Percentiles rank a stretch among this genome's conserved stretches.
Evolutionary conservation across 176 grass and related monocot species (phyloP).

Genomic region (Oryza australiensis): DNA sequence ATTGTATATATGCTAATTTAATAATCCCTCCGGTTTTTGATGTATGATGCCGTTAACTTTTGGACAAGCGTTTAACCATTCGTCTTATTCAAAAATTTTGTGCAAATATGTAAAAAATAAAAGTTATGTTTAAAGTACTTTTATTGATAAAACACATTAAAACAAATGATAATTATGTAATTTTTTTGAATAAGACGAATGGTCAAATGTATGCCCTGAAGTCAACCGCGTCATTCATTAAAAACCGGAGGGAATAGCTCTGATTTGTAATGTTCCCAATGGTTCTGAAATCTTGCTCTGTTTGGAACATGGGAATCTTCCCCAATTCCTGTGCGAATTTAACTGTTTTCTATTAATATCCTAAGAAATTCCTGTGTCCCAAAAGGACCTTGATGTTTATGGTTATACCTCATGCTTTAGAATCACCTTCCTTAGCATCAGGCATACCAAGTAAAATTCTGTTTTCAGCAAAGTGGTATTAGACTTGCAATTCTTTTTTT

Average conservation of each 20-base stretch:
- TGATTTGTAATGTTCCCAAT: neutral
- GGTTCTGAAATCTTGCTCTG: neutral
- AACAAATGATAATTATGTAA: no score
- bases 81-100: no score
- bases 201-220: no score
- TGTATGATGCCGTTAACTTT: no score
- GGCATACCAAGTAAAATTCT: neutral
- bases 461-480: slow-evolving; percentile 13
- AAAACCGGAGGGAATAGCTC: neutral
- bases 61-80: no score
- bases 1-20: neutral
- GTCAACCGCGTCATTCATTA: no score
- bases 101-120: no score
- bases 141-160: no score
- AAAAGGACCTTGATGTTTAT: neutral
- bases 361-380: neutral
- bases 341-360: neutral
- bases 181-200: no score
- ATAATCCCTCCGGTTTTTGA: neutral
- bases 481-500: neutral
- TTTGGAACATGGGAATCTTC: neutral
- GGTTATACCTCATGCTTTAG: neutral
- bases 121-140: no score
- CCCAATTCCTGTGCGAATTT: neutral
- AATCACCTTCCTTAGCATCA: neutral